Evolutionary conservation across 768 basidiomycete genomes (phyloP), one percentile per base, ranked within the genome.

Genomic region (Lentinula lateritia): DNA sequence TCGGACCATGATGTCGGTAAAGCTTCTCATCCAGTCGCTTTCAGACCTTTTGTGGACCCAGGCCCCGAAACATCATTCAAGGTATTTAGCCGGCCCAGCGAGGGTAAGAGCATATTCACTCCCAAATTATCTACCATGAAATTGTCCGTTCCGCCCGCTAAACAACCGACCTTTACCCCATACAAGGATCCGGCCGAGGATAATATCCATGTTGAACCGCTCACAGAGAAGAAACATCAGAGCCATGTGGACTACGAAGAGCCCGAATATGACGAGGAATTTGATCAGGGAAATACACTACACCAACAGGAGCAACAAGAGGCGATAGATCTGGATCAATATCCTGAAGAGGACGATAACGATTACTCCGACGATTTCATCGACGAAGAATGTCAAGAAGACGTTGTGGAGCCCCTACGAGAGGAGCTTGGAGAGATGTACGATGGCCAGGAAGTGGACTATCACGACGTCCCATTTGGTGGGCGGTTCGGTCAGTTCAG

Each of bases 401-500:
- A 75, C 18, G 76, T 75, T 53, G 72, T 73, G 23, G 65, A 63
- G 7, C 72, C 73, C 42, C 60, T 75, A 10, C 58, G 45, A 18
- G 45, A 69, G 62, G 15, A 60, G 46, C 64, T 65, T 36, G 62
- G 67, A 18, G 68, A 65, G 45, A 62, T 57, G 45, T 59, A 48
- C 10, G 71, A 69, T 6, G 69, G 68, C 39, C 72, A 70, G 42
- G 76, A 76, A 42, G 74, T 70, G 5, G 73, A 76, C 35, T 79
- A 74, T 62, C 76, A 74, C 52, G 77, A 80, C 23, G 74, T 80
- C 18, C 88, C 89, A 34, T 77, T 88, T 55, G 89, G 88, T 15
- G 87, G 90, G 16, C 83, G 91, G 32, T 90, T 92, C 69, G 90
- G 89, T 39, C 80, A 83, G 61, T 91, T 98, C 74, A 87, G 90